Evolutionary conservation across 257 asterid genomes (phyloP), one percentile per base, ranked within the genome.

Genomic region (Misopates orontium): DNA sequence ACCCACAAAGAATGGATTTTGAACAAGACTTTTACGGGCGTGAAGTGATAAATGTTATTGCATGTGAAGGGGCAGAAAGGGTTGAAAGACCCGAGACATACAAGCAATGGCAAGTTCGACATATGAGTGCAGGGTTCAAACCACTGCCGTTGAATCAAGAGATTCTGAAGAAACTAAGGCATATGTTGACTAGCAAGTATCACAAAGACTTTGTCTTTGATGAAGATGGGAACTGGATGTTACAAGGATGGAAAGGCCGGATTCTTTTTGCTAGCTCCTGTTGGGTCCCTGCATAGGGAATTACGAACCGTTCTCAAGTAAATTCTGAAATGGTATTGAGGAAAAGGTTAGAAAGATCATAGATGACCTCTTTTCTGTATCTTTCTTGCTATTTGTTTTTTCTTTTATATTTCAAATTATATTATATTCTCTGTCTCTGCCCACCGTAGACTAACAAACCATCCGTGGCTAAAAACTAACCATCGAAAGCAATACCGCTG

Each of bases 241-340:
- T 91, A 65, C 98, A 89, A 75, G 98, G 98, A 22, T 91, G 98
- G 98, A 91, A 91, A 78, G 98, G 97, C 8, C 83, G 95, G 77
- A 78, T 91, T 28, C 68, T 87, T 17, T 82, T 56, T 24, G 90
- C 87, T 45, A 78, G 82, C 78, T 82, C 96, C 0, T 91, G 96
- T 74, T 91, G 97, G 97, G 73, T 71, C 42, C 96, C 96, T 51
- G 76, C 86, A 32, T 85, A 85, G 77, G 48, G 51, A 52, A 40
- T 9, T 59, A 13, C 15, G 50, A 48, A 52, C 22, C 10, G 0
- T n/a, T 28, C 55, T 47, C 62, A 40, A 32, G 14, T 36, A 52
- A 16, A 39, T 10, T 13, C 14, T 31, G 18, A 22, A 48, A 58
- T 63, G 74, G 21, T 18, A 24, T 28, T 18, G 23, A 18, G 60